Base-by-base conservation (phyloP, 2,329 filamentous ascomycete species). In the Colletotrichum spinosum region DNA sequence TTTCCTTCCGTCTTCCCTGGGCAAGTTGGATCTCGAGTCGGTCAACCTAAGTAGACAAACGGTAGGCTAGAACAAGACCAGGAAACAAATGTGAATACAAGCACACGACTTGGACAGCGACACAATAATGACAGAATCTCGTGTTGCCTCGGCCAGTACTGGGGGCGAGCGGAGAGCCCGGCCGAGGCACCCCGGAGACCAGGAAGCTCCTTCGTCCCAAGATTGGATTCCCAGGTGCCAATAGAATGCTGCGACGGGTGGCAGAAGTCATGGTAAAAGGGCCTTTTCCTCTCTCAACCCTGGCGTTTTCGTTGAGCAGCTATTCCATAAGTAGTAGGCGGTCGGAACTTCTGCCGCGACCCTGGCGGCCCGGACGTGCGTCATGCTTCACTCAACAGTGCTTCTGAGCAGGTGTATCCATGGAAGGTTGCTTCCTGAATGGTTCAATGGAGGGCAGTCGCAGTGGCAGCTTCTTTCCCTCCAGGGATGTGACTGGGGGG, bases 251-350 rank as follows among this genome's bases (percentile, higher is more conserved):
- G 25, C 25, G 25, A 25, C 4, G 25, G 25, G 25, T 25, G 25
- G 25, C 25, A 25, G 25, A 25, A 25, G 25, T 25, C 25, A 25
- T 25, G 25, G 25, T 25, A 39, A 51, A 57, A 38, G 53, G 39
- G 38, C 44, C 50, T 38, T 53, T 42, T 38, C 58, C 60, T 60
- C 49, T 45, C 67, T 67, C 67, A 68, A 68, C 67, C 65, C 67
- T 65, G 60, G 67, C 55, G n/a, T 39, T 68, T 68, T 67, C 67
- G 67, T 68, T 68, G 67, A 55, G 67, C 52, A 54, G 59, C 64
- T 50, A 53, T 61, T 8, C 60, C 50, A 2, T 0, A 44, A 39
- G 0, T 0, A 10, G 67, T 11, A 68, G 8, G 67, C 67, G 67
- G 67, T 67, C 17, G 55, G 4, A 10, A 0, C 1, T 39, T 54